Evolutionary conservation across 75 land plant genomes (phyloP), one percentile per base, ranked within the genome.

Genomic region (Adiantum capillusveneris): DNA sequence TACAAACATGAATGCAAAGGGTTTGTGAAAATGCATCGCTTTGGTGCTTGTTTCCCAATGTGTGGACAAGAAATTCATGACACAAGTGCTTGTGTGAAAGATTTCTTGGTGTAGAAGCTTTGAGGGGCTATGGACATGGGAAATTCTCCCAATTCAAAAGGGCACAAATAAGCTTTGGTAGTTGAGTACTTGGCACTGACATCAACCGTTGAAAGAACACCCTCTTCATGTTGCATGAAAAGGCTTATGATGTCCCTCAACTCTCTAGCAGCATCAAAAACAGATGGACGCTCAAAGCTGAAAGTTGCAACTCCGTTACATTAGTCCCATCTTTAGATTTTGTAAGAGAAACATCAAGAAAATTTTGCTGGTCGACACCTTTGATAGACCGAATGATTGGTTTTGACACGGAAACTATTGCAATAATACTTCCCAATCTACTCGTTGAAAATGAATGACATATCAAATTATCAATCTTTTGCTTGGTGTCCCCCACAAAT

Each of bases 201-300:
- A 69, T 94, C 96, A 21, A 86, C 91, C 12, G 98, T 79, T 44
- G 79, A 84, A 53, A 94, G 60, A 11, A 74, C 65, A 6, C 98
- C 98, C 69, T 94, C 98, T 54, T 94, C 98, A 72, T 94, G 96
- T 51, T 84, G 75, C 96, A 94, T 84, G 79, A 79, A 94, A 22
- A 94, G 74, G 43, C 98, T 96, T 5, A 96, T 94, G 56, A 94
- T 94, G 28, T 94, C 98, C 1, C 96, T 91, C 2, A 94, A 75
- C 63, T 89, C 91, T 30, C 84, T 57, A 6, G 96, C 83, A 1
- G 96, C 81, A 53, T 94, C 98, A 59, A 94, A 94, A 7, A 94
- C 96, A 2, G 98, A 94, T 0, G 98, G 96, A 58, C 90, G 68
- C 0, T 79, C 83, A 57, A 94, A 94, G 17, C 29, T 60, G 52